Conservation (phyloP, 495 filamentous ascomycete species). For the Hypoxylon fuscum region DNA sequence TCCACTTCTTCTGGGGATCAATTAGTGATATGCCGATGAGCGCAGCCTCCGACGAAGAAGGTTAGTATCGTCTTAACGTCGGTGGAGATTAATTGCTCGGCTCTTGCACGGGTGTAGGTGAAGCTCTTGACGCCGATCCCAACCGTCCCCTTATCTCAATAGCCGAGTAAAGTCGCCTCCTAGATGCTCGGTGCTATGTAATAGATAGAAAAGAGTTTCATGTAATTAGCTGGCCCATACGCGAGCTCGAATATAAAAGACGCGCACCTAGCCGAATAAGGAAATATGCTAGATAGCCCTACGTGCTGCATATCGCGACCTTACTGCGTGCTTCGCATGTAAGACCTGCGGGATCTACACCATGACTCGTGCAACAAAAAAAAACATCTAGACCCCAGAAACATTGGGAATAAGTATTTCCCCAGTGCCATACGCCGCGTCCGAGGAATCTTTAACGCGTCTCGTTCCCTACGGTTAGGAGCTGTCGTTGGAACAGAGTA, state of each 20-base stretch:
- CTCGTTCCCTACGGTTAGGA: conserved; percentile 24
- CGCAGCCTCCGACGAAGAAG: conserved; percentile 1
- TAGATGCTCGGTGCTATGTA: conserved; percentile 19
- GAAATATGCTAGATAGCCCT: conserved; percentile 36
- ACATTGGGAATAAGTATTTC: conserved; percentile 28
- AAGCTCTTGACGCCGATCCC: conserved; percentile 15
- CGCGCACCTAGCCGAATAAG: conserved; percentile 23
- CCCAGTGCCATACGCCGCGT: conserved; percentile 22
- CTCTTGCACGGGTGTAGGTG: conserved; percentile 3
- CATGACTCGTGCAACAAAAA: conserved; percentile 16
- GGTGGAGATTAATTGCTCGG: conserved; percentile 6
- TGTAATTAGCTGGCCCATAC: conserved; percentile 22
- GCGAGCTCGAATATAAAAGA: conserved; percentile 20
- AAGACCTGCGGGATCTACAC: conserved; percentile 31
- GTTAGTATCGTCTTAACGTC: conserved; percentile 4
- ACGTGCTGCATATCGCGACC: conserved; percentile 35
- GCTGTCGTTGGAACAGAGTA: neutral
- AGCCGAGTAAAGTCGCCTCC: conserved; percentile 9
- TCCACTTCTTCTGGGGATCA: neutral
- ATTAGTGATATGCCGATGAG: too few relatives aligned
- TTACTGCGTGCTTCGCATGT: conserved; percentile 35
- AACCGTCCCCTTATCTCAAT: conserved; percentile 20
- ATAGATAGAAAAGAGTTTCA: conserved; percentile 23
- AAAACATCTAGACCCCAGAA: conserved; percentile 25
- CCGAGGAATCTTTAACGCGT: conserved; percentile 30